Base-by-base conservation (phyloP, 2,329 filamentous ascomycete genomes). In the Colletotrichum orbiculare region DNA sequence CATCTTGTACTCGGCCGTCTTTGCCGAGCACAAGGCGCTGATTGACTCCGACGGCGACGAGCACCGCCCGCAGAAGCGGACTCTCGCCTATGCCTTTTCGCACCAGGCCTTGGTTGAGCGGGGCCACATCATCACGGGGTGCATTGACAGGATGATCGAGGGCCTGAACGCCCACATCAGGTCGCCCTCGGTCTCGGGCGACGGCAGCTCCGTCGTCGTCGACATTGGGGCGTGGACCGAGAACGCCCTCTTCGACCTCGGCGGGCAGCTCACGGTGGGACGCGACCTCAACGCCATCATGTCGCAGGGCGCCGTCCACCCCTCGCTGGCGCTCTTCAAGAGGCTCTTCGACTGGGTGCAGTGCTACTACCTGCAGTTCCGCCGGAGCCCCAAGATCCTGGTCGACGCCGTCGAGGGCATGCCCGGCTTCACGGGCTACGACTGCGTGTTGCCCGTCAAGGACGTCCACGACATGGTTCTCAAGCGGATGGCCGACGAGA, bases 1-100 rank as follows among this genome's bases (percentile, higher is more conserved):
- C 1, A 77, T 79, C 33, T 85, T 85, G 62, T 82, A 85, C 56
- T 52, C 48, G 17, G 48, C 48, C 4, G 48, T 52, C 48, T 52
- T 52, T 52, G 48, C 48, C 34, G 48, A 52, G 37, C 48, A 52
- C 34, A 52, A 52, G 48, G 48, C 48, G n/a, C 48, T 52, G 48
- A 52, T 52, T 38, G 48, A 52, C 17, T 52, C 48, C 33, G 48
- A 52, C 48, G 48, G 48, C 34, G 48, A 52, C 9, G 48, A 52
- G 48, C 48, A 52, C n/a, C 4, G 48, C 33, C 48, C 48, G 48
- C 48, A 52, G 48, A 52, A 52, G 48, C 48, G 48, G 48, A 52
- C 48, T 34, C 48, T 52, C 38, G 48, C 48, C 4, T 52, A 52
- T 37, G 48, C 48, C 48, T 52, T 52, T 35, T 52, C 48, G 4